Conservation (phyloP, 495 filamentous ascomycete genomes). For the Alectoria sarmentosa region DNA sequence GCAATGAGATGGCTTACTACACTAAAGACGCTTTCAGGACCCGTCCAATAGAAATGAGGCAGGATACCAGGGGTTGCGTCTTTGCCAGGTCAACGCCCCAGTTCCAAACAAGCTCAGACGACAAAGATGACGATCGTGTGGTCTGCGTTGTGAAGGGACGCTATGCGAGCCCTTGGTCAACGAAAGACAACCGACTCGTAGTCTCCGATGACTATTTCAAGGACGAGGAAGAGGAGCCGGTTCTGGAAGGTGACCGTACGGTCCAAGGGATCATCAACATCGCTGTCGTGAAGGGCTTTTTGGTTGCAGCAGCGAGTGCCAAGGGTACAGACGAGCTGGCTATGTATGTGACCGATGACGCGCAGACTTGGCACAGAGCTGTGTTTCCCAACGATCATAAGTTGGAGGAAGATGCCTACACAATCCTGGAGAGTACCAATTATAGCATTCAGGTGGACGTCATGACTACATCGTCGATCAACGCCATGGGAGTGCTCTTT, state of each 20-base stretch:
- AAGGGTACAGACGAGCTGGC: slow-evolving; percentile 80
- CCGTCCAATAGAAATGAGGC: slow-evolving; percentile 48
- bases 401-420: slow-evolving; percentile 81
- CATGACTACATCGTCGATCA: slow-evolving; percentile 53
- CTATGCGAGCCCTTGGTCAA: slow-evolving; percentile 45
- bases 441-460: slow-evolving; percentile 98
- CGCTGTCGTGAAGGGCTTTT: slow-evolving; percentile 71
- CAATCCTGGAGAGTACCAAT: slow-evolving; percentile 86
- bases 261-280: slow-evolving; percentile 70
- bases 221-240: slow-evolving; percentile 54
- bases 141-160: slow-evolving; percentile 73
- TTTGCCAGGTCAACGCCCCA: slow-evolving; percentile 72
- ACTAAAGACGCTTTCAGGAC: slow-evolving; percentile 77
- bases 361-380: slow-evolving; percentile 81
- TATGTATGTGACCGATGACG: slow-evolving; percentile 75
- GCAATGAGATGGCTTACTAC: slow-evolving; percentile 54
- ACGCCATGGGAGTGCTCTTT: slow-evolving; percentile 76
- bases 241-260: slow-evolving; percentile 61
- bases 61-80: slow-evolving; percentile 61
- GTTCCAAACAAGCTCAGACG: slow-evolving; percentile 58
- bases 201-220: slow-evolving; percentile 75
- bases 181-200: slow-evolving; percentile 63
- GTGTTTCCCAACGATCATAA: slow-evolving; percentile 74
- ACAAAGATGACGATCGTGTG: slow-evolving; percentile 55
- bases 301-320: slow-evolving; percentile 75